A percentile compares a stretch with the other conserved stretches of the same genome.
Evolutionary conservation across 768 basidiomycete species (phyloP).

Genomic region (Mycena alexandri): DNA sequence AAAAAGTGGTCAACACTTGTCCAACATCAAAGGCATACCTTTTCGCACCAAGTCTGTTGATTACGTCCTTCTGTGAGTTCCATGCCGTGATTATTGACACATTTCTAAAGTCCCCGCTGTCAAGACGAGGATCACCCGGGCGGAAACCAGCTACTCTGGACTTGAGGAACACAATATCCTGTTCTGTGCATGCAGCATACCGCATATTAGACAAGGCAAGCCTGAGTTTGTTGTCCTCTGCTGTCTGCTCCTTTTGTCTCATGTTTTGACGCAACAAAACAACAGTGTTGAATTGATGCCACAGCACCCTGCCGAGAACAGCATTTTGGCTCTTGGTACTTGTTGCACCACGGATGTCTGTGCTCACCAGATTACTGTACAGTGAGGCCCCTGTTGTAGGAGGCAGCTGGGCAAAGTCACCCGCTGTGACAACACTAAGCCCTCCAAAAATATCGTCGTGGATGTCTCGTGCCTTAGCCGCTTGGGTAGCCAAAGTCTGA

Average conservation of each 20-base stretch:
- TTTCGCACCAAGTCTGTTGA: slow-evolving; percentile 49
- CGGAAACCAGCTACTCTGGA: slow-evolving; percentile 39
- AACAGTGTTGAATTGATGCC: slow-evolving; percentile 50
- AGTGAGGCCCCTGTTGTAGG: slow-evolving; percentile 32
- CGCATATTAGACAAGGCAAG: slow-evolving; percentile 52
- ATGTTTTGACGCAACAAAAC: slow-evolving; percentile 52
- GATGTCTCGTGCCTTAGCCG: slow-evolving; percentile 23
- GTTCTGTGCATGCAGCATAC: slow-evolving; percentile 54
- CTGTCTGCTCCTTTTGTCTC: slow-evolving; percentile 43
- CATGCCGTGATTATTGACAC: slow-evolving; percentile 54
- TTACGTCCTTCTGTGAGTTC: slow-evolving; percentile 53
- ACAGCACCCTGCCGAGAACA: slow-evolving; percentile 47
- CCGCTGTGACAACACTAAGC: slow-evolving; percentile 50
- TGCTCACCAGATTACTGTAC: not conserved
- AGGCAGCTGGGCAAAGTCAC: slow-evolving; percentile 53
- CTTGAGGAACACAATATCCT: slow-evolving; percentile 52
- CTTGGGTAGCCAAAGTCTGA: slow-evolving; percentile 41
- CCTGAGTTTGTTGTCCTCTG: slow-evolving; percentile 43
- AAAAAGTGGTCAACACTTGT: slow-evolving; percentile 43
- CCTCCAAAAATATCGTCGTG: slow-evolving; percentile 41
- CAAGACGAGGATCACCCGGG: slow-evolving; percentile 28
- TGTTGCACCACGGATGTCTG: slow-evolving; percentile 20
- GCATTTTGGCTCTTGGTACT: slow-evolving; percentile 31
- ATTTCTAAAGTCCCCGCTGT: slow-evolving; percentile 43
- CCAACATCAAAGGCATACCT: slow-evolving; percentile 50